Evolutionary conservation across 768 basidiomycete genomes (phyloP).

Genomic region (Tricholoma hemisulphureum): DNA sequence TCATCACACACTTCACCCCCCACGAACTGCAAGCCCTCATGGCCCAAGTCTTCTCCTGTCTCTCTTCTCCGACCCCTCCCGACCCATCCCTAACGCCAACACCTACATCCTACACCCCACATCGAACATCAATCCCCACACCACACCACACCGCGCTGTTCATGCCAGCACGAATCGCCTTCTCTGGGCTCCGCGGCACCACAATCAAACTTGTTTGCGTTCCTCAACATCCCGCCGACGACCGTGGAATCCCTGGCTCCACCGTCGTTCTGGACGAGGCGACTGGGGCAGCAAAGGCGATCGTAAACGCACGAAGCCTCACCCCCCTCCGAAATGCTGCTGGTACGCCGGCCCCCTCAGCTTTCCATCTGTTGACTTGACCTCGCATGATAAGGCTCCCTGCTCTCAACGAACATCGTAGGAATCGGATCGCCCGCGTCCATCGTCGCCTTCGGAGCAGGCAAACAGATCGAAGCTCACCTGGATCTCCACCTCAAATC

Average conservation of each 20-base stretch:
- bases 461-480: conserved; percentile 68
- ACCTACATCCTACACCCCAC: conserved; percentile 45
- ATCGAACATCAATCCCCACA: conserved; percentile 55
- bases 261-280: conserved; percentile 74
- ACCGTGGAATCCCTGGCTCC: conserved; percentile 67
- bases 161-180: conserved; percentile 73
- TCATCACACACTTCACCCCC: conserved; percentile 46
- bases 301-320: conserved; percentile 74
- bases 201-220: conserved; percentile 82
- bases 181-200: conserved; percentile 40
- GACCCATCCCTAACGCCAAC: too few species aligned
- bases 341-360: conserved; percentile 40
- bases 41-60: conserved; percentile 52
- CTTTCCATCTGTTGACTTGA: not conserved
- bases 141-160: conserved; percentile 63
- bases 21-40: conserved; percentile 52
- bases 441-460: conserved; percentile 70
- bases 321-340: conserved; percentile 84
- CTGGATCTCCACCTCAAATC: conserved; percentile 57
- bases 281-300: conserved; percentile 66
- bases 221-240: conserved; percentile 44
- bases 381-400: conserved; percentile 49
- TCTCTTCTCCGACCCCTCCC: conserved; percentile 33
- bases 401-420: conserved; percentile 61
- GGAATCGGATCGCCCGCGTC: conserved; percentile 36